Percentiles rank a stretch among this genome's conserved stretches.
These are phyloP conservation scores for Zizania latifolia DNA, from an alignment of 176 grass and related monocot genomes.

Conservation along the genomic window DNA sequence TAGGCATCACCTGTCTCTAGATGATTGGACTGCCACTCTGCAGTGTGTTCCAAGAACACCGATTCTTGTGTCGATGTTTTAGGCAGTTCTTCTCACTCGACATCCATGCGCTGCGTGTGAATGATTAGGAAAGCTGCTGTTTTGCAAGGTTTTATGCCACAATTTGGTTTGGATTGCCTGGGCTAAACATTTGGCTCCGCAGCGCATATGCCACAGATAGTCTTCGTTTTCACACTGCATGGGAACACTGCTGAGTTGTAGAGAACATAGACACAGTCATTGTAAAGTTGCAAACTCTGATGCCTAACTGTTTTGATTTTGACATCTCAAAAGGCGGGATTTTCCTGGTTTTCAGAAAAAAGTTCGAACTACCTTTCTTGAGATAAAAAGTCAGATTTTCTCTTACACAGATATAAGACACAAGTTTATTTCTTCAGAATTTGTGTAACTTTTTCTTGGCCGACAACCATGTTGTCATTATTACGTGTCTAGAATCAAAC, in stretches of 20 bases:
- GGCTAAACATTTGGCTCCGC: background rate
- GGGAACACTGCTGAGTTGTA: conserved; percentile 16
- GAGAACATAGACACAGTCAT: conserved; percentile 21
- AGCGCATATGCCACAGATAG: no score
- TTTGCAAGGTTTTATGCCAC: background rate
- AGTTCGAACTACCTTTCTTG: background rate
- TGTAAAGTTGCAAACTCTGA: conserved; percentile 36
- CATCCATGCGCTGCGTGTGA: background rate
- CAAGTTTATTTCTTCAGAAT: conserved; percentile 17
- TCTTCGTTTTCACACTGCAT: conserved; percentile 17
- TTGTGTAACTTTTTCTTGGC: conserved; percentile 17
- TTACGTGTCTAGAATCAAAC: conserved; percentile 19
- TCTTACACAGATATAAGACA: background rate
- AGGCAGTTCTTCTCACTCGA: background rate
- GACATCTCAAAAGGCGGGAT: conserved; percentile 35
- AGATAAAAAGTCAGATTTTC: conserved; percentile 1
- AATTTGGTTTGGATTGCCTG: background rate
- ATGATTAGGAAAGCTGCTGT: background rate
- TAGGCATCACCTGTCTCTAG: background rate
- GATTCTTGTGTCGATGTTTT: background rate
- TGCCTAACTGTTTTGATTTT: conserved; percentile 46
- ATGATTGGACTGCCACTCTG: background rate
- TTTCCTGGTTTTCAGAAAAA: conserved; percentile 7
- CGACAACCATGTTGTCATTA: background rate
- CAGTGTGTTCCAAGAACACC: background rate